Base-by-base conservation (phyloP, 1,284 basidiomycete genomes). In the Trametes polyzona region DNA sequence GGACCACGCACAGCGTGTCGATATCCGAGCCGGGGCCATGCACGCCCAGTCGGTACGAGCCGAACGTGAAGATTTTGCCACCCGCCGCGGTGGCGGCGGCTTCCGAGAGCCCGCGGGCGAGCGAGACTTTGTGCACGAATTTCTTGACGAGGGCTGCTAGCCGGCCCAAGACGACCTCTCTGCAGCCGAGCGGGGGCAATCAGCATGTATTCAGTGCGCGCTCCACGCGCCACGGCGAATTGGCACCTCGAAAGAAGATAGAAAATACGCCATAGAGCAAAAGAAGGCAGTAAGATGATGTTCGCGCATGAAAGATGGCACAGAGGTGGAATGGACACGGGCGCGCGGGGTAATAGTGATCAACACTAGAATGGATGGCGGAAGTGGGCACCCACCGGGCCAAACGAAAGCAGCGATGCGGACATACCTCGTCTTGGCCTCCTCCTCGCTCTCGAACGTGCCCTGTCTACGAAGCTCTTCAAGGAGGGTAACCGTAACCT, bases 31-130 rank as follows among this genome's bases (percentile, higher is more conserved):
- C 93, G 32, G 97, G 96, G 12, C 94, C 94, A 74, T 99, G 97
- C 14, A 99, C 96, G 55, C 96, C 96, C 40, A 99, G 80, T 64
- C 93, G 87, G 79, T 96, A 96, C 49, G 95, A 97, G 35, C 97
- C 96, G 72, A 98, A 99, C 3, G 97, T 98, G 74, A 96, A 99
- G 71, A 99, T 98, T 78, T 98, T 96, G 62, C 96, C 97, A 56
- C 96, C 97, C 5, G 96, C 92, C 52, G 90, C 85, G 48, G 76
- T 84, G 16, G 95, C 95, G 2, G 93, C 88, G 43, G 89, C 78
- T 69, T 98, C 95, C 21, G 95, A 95, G 60, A 97, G 79, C 14
- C 96, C 96, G 42, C 80, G 83, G 50, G 83, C 77, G 63, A 96
- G 75, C 17, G 92, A 91, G 2, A 96, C 89, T 62, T 86, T 85